Conservation (phyloP, 345 rosid species). For the Dovyalis caffra region DNA sequence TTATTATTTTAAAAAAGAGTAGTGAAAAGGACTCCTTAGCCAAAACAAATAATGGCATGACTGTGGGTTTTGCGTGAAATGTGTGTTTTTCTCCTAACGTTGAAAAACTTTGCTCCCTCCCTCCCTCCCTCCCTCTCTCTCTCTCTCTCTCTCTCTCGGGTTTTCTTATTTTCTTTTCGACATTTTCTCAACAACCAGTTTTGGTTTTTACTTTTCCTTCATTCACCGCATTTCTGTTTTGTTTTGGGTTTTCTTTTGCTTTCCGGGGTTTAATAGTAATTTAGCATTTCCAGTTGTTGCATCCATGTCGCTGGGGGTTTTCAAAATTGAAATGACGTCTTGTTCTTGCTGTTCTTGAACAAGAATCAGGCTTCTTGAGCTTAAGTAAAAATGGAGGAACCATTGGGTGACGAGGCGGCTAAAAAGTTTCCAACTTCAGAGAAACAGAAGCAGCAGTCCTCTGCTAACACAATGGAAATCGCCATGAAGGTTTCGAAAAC, state of each 20-base stretch:
- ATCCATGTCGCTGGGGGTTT: not conserved
- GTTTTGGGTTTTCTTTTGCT: not conserved
- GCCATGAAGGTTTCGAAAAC: conserved; percentile 33
- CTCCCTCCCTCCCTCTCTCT: too few relatives aligned
- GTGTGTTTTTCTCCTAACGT: not conserved
- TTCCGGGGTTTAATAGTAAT: not conserved
- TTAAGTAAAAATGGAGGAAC: conserved; percentile 64
- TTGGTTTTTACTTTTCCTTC: not conserved
- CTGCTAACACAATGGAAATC: conserved; percentile 39
- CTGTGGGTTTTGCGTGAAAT: conserved; percentile 13
- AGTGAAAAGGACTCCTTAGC: conserved; percentile 29
- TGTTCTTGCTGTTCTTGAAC: conserved; percentile 16
- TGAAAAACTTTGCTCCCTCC: too few relatives aligned
- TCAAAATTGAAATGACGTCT: not conserved
- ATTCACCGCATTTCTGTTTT: not conserved
- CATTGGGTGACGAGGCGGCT: conserved; percentile 36
- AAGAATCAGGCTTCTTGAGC: conserved; percentile 23
- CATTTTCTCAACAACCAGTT: conserved; percentile 13
- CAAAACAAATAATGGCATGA: not conserved
- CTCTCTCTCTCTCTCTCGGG: too few relatives aligned
- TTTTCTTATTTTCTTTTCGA: not conserved
- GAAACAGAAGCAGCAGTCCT: conserved; percentile 36
- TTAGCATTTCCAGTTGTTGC: too few relatives aligned
- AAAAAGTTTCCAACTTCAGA: conserved; percentile 32
- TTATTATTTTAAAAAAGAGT: not conserved